phyloP scores from a whole-genome alignment of 2,329 filamentous ascomycete genomes.

The Sporothrix curviconia region DNA sequence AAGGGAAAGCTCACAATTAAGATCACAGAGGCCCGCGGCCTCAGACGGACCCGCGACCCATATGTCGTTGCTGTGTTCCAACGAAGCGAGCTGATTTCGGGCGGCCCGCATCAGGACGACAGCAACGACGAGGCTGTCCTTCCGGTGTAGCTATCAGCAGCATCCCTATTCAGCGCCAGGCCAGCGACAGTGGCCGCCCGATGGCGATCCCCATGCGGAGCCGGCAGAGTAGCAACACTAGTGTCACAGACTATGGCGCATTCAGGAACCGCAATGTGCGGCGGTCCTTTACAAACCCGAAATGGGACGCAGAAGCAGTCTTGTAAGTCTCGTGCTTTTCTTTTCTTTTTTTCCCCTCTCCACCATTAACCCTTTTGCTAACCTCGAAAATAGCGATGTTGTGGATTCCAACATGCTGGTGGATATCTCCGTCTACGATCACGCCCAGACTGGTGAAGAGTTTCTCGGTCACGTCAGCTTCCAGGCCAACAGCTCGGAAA shows the following conservation, averaged over 20 bases:
- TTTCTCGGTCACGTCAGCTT: constrained; percentile 89
- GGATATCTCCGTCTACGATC: constrained; percentile 90
- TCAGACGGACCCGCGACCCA: constrained; percentile 77
- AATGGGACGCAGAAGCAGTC: constrained; percentile 90
- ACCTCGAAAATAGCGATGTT: constrained; percentile 68
- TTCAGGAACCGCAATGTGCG: constrained; percentile 53
- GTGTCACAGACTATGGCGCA: constrained; percentile 59
- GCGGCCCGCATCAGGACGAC: constrained; percentile 61
- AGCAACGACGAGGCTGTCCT: constrained; percentile 50
- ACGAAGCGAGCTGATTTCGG: constrained; percentile 90
- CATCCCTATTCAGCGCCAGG: constrained; percentile 56
- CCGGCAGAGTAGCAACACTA: constrained; percentile 93
- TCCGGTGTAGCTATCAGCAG: constrained; percentile 39
- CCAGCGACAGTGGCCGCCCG: constrained; percentile 73
- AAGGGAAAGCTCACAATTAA: constrained; percentile 88
- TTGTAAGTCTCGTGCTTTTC: constrained; percentile 65
- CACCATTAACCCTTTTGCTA: background rate
- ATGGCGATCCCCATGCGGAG: constrained; percentile 98
- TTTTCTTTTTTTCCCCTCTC: background rate
- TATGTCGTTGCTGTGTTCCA: constrained; percentile 97
- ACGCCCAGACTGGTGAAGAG: constrained; percentile 64
- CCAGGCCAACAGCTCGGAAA: constrained; percentile 57
- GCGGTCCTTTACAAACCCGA: constrained; percentile 68
- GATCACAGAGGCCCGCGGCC: constrained; percentile 75
- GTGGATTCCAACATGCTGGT: constrained; percentile 85